These are phyloP conservation scores for Linnemannia zychae DNA, from an alignment of 192 early-diverging fungal genomes.

Conservation along the genomic window DNA sequence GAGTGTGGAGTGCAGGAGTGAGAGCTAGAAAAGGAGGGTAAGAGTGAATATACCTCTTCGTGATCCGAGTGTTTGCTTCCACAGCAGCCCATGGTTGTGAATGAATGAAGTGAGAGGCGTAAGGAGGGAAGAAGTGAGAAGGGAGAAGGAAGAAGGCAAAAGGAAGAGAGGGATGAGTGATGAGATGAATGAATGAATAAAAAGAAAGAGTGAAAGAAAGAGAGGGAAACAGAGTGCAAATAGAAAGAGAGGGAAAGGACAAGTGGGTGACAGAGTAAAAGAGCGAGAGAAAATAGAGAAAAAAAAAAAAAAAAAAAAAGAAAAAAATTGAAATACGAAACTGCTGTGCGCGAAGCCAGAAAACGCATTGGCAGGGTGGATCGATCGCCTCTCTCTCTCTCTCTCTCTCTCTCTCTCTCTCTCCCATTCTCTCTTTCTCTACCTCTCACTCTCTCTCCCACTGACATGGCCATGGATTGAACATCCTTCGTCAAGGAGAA, in stretches of 20 bases:
- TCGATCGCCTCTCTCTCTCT: background rate
- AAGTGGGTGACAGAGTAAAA: no score
- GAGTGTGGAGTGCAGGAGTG: background rate
- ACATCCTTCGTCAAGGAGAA: no score
- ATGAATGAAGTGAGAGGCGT: background rate
- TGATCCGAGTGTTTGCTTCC: constrained; percentile 57
- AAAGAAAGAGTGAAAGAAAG: background rate
- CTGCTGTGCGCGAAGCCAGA: no score
- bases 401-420: background rate
- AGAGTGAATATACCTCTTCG: constrained; percentile 36
- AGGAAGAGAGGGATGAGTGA: background rate
- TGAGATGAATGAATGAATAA: background rate
- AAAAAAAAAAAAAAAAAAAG: background rate
- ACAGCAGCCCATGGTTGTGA: constrained; percentile 52
- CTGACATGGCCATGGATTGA: no score
- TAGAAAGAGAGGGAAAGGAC: background rate
- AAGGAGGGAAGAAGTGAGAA: background rate
- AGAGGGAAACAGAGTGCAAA: background rate
- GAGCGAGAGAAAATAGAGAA: background rate
- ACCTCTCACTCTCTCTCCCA: no score
- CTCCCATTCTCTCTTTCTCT: background rate
- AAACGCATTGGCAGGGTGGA: background rate
- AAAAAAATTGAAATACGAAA: background rate
- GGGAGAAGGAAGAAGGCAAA: background rate
- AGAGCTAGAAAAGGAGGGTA: background rate